Conservation (phyloP, 306 rosid genomes). For the Cucurbita argyrosperma region DNA sequence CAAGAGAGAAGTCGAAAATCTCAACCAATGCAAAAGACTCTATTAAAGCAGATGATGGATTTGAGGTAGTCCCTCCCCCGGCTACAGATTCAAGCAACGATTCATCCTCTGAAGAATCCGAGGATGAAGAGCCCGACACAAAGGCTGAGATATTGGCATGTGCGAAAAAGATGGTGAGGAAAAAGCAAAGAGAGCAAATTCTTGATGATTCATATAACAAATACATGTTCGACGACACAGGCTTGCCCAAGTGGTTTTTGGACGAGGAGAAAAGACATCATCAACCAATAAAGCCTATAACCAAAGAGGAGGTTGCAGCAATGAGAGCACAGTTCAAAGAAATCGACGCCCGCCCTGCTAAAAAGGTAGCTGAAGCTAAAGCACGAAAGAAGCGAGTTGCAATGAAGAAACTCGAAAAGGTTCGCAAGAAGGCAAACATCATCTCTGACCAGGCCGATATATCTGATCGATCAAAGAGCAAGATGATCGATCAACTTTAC, state of each 20-base stretch:
- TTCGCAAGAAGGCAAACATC: conserved; percentile 80
- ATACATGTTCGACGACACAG: conserved; percentile 64
- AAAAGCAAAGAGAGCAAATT: conserved; percentile 52
- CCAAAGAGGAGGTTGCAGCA: conserved; percentile 71
- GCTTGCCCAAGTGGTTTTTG: conserved; percentile 78
- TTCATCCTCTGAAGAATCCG: conserved; percentile 57
- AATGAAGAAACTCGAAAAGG: conserved; percentile 73
- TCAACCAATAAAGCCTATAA: conserved; percentile 49
- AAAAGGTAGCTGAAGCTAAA: conserved; percentile 42
- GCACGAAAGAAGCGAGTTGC: conserved; percentile 73
- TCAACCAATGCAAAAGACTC: background rate
- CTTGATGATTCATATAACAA: conserved; percentile 74
- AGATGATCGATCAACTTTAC: conserved; percentile 71
- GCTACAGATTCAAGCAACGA: conserved; percentile 73
- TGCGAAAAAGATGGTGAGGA: conserved; percentile 73
- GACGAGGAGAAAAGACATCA: conserved; percentile 83
- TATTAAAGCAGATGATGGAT: conserved; percentile 24
- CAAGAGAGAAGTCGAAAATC: background rate
- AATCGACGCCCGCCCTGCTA: conserved; percentile 73
- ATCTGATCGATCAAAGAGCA: conserved; percentile 64
- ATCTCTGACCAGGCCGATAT: conserved; percentile 90
- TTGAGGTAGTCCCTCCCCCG: conserved; percentile 75
- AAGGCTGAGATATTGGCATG: conserved; percentile 77
- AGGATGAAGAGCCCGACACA: conserved; percentile 23
- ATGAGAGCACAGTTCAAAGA: conserved; percentile 73